Evolutionary conservation across 2,329 filamentous ascomycete genomes (phyloP).

Genomic region (Colletotrichum zoysiae): DNA sequence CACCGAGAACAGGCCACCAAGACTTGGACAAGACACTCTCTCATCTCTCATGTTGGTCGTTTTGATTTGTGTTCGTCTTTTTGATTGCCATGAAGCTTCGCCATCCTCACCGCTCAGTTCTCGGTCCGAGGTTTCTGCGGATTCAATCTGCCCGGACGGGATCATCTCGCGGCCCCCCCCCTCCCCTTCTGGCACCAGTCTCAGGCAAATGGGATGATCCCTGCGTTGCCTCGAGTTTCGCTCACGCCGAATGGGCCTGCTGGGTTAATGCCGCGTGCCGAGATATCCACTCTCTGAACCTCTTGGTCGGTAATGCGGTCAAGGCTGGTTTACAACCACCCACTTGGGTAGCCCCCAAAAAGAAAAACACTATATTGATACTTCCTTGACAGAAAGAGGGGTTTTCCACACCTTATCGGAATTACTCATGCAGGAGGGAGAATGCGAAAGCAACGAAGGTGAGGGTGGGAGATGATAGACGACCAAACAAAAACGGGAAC

Average conservation of each 20-base stretch:
- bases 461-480: neutral
- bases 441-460: neutral
- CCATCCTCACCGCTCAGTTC: constrained; percentile 34
- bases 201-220: constrained; percentile 43
- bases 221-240: constrained; percentile 44
- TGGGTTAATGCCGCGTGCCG: constrained; percentile 45
- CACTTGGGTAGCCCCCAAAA: constrained; percentile 39
- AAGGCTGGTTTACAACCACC: constrained; percentile 45
- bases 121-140: constrained; percentile 16
- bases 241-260: constrained; percentile 44
- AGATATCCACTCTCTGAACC: constrained; percentile 46
- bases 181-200: constrained; percentile 44
- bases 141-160: constrained; percentile 30
- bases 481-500: constrained; percentile 37
- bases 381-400: constrained; percentile 37
- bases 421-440: no score
- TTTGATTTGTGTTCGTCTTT: no score
- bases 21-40: constrained; percentile 9
- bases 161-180: constrained; percentile 24
- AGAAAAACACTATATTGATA: constrained; percentile 38
- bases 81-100: constrained; percentile 16
- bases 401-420: neutral
- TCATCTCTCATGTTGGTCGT: neutral
- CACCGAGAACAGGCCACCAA: neutral
- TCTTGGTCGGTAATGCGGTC: constrained; percentile 46